Evolutionary conservation across 2,329 filamentous ascomycete genomes (phyloP), one percentile per base, ranked within the genome.

Genomic region (Bipolaris zeicola): DNA sequence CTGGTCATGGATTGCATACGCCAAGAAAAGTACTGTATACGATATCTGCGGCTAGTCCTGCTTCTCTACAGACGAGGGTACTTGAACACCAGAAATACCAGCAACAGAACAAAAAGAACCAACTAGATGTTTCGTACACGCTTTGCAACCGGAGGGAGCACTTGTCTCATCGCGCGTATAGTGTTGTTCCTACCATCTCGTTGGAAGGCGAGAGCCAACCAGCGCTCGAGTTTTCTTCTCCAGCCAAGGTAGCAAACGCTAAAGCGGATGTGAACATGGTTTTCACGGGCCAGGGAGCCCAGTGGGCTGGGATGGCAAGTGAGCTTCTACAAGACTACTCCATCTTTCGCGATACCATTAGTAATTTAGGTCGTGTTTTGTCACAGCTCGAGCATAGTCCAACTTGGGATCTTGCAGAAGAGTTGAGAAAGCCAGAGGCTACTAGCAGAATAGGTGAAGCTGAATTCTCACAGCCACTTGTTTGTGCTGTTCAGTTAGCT

Each of bases 251-350:
- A 6, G n/a, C 13, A 8, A 38, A 38, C 7, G 22, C 38, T 18
- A 41, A 20, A 22, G 18, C 20, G 14, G 20, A 47, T 18, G 28
- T 79, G 1, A 51, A 46, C 6, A 66, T 65, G 36, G 57, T 71
- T 5, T 72, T 70, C 45, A 71, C 67, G 5, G 69, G 69, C 5
- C 69, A 71, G 50, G 68, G 68, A 26, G 67, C 67, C 1, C 69
- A 72, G 34, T 72, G 64, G 62, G 18, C 31, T n/a, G 37, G 24
- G 11, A 72, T 73, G 67, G 68, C 62, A 4, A 37, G 43, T 0
- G 60, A 65, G 28, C 57, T 69, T 8, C 11, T 50, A 5, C 8
- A 41, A 10, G 18, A 28, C 10, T 41, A 50, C n/a, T 18, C 26
- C 1, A 45, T 67, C 3, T 11, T 8, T 5, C 33, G 13, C 52